These are phyloP conservation scores for Epichloe brachyelytri DNA, from an alignment of 2,329 filamentous ascomycete species.

Conservation along the genomic window DNA sequence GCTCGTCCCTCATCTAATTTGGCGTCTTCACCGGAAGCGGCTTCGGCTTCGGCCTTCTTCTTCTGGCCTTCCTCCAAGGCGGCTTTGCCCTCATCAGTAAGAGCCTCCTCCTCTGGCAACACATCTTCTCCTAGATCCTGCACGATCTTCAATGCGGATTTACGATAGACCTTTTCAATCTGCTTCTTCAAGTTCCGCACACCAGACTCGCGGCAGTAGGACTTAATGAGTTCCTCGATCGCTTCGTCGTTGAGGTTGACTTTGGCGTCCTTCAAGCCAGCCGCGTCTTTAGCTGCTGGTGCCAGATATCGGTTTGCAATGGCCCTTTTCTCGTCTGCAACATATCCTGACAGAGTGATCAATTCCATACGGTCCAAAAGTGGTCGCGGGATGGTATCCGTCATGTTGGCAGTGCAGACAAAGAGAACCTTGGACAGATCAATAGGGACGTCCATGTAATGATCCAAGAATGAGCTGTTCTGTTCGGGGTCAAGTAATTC, in stretches of 20 bases:
- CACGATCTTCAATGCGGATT: slow-evolving; percentile 93
- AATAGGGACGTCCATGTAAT: slow-evolving; percentile 97
- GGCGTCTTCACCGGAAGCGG: slow-evolving; percentile 21
- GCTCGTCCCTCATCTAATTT: slow-evolving; percentile 13
- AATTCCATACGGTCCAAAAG: slow-evolving; percentile 96
- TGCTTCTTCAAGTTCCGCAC: slow-evolving; percentile 98
- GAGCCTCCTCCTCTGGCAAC: slow-evolving; percentile 64
- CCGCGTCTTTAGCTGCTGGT: slow-evolving; percentile 86
- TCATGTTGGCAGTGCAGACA: slow-evolving; percentile 98
- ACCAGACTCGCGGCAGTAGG: slow-evolving; percentile 92
- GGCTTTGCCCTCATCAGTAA: slow-evolving; percentile 76
- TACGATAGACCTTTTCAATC: slow-evolving; percentile 97
- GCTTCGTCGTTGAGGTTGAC: slow-evolving; percentile 78
- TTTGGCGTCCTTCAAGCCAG: slow-evolving; percentile 79
- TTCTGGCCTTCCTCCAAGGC: slow-evolving; percentile 60
- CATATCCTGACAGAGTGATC: slow-evolving; percentile 90
- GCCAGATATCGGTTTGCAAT: slow-evolving; percentile 90
- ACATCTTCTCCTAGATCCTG: slow-evolving; percentile 82
- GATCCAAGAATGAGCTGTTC: slow-evolving; percentile 92
- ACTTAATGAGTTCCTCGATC: slow-evolving; percentile 95
- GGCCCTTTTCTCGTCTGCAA: slow-evolving; percentile 97
- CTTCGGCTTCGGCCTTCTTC: slow-evolving; percentile 52
- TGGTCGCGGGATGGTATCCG: slow-evolving; percentile 89
- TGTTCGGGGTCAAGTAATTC: slow-evolving; percentile 94
- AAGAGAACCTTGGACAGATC: slow-evolving; percentile 96